Evolutionary conservation across 2,329 filamentous ascomycete species (phyloP).

Genomic region (Fusarium drepaniforme): DNA sequence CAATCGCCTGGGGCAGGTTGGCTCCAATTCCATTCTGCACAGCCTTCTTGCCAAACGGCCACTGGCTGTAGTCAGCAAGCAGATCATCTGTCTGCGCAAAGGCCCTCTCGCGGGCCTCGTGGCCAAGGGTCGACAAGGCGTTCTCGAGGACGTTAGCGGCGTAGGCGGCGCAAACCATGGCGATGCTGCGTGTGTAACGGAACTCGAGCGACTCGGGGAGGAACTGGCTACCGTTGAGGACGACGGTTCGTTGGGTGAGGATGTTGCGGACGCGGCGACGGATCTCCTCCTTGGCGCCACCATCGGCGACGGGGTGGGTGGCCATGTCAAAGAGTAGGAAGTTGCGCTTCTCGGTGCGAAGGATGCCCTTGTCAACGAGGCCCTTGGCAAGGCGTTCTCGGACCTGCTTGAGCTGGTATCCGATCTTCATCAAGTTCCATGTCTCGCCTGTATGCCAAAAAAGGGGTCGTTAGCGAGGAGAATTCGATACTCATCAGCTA

Average conservation of each 20-base stretch:
- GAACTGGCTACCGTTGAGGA: conserved; percentile 87
- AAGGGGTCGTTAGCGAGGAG: conserved; percentile 31
- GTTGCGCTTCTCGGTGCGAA: conserved; percentile 98
- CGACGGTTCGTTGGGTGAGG: conserved; percentile 92
- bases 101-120: conserved; percentile 92
- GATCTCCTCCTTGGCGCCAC: conserved; percentile 97
- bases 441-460: conserved; percentile 81
- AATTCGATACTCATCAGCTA: conserved; percentile 19
- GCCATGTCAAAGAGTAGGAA: conserved; percentile 99
- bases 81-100: conserved; percentile 98
- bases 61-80: conserved; percentile 96
- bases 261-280: conserved; percentile 91
- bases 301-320: conserved; percentile 95
- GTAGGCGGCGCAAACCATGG: conserved; percentile 98
- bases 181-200: conserved; percentile 89
- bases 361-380: conserved; percentile 97
- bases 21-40: conserved; percentile 86
- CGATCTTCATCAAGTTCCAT: conserved; percentile 99
- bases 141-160: conserved; percentile 99
- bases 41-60: conserved; percentile 91
- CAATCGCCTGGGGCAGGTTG: conserved; percentile 88
- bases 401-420: conserved; percentile 99
- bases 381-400: conserved; percentile 97
- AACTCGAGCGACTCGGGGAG: conserved; percentile 95
- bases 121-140: conserved; percentile 91